A percentile compares a stretch with the other conserved stretches of the same genome.
Evolutionary conservation across 192 early-diverging fungal genomes (phyloP).

Genomic region (Linnemannia elongata): DNA sequence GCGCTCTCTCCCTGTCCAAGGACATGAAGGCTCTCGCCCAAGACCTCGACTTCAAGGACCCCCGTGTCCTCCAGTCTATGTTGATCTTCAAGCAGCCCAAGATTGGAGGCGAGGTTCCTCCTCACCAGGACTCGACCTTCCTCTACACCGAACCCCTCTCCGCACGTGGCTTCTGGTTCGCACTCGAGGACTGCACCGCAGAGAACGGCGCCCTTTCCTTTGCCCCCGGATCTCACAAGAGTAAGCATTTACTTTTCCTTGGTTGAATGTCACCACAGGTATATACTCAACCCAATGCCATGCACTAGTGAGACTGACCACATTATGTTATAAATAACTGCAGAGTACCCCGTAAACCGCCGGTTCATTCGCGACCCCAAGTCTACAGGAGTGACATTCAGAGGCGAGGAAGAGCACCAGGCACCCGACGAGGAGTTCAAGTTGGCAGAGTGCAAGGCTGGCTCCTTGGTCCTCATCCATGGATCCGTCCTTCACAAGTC

Average conservation of each 20-base stretch:
- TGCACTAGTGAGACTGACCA: too few species aligned
- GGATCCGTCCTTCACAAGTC: conserved; percentile 90
- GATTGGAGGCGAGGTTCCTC: conserved; percentile 79
- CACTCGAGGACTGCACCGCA: conserved; percentile 91
- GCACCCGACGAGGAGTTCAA: conserved; percentile 67
- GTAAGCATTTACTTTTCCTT: not conserved
- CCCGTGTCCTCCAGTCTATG: conserved; percentile 91
- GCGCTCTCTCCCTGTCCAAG: conserved; percentile 70
- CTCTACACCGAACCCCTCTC: conserved; percentile 90
- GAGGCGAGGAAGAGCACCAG: conserved; percentile 59
- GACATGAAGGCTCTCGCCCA: conserved; percentile 67
- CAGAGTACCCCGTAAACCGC: conserved; percentile 69
- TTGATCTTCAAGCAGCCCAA: conserved; percentile 86
- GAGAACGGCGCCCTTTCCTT: conserved; percentile 91
- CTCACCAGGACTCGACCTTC: conserved; percentile 94
- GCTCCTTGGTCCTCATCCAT: conserved; percentile 90
- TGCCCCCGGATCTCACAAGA: conserved; percentile 86
- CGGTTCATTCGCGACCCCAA: conserved; percentile 73
- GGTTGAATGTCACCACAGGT: too few species aligned
- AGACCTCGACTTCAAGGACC: conserved; percentile 75
- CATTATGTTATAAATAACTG: not conserved
- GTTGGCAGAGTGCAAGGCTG: conserved; percentile 70
- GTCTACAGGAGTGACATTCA: conserved; percentile 71
- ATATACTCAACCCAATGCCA: too few species aligned
- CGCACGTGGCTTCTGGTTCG: conserved; percentile 92